Percentiles rank a stretch among this genome's conserved stretches.
phyloP scores from a whole-genome alignment of 371 early-diverging fungal species.

The Rhizopus stolonifer region DNA sequence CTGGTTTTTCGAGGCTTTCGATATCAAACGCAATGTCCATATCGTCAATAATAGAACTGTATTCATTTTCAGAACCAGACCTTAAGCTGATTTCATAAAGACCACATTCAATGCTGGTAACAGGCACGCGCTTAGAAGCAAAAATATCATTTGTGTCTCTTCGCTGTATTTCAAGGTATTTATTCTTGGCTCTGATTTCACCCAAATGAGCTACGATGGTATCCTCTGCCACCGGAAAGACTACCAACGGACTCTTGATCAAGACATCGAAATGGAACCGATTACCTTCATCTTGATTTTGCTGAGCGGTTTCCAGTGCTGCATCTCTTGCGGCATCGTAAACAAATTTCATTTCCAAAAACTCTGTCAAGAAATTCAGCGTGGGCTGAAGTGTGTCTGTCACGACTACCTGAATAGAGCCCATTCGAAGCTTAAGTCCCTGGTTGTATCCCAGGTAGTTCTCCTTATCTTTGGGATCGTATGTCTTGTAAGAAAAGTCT shows the following conservation, averaged over 20 bases:
- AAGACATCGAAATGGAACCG: slow-evolving; percentile 79
- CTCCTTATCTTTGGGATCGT: slow-evolving; percentile 29
- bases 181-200: slow-evolving; percentile 79
- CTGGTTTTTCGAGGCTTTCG: slow-evolving; percentile 32
- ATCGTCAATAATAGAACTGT: slow-evolving; percentile 60
- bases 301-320: slow-evolving; percentile 78
- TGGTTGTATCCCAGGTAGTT: slow-evolving; percentile 74
- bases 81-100: slow-evolving; percentile 69
- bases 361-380: slow-evolving; percentile 66
- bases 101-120: slow-evolving; percentile 65
- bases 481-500: slow-evolving; percentile 71
- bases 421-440: slow-evolving; percentile 60
- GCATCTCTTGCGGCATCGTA: slow-evolving; percentile 86
- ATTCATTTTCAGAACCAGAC: slow-evolving; percentile 51
- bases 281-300: slow-evolving; percentile 52
- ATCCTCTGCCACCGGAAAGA: slow-evolving; percentile 71
- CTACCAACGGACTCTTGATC: slow-evolving; percentile 88
- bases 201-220: slow-evolving; percentile 83
- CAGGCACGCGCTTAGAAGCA: slow-evolving; percentile 29
- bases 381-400: slow-evolving; percentile 55
- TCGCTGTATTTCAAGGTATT: slow-evolving; percentile 49
- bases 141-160: slow-evolving; percentile 14
- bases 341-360: slow-evolving; percentile 85
- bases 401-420: slow-evolving; percentile 63
- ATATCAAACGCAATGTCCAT: slow-evolving; percentile 74